A percentile compares a stretch with the other conserved stretches of the same genome.
These are phyloP conservation scores for Xerocomus brunneocitrinus DNA, from an alignment of 768 basidiomycete species.

Conservation along the genomic window DNA sequence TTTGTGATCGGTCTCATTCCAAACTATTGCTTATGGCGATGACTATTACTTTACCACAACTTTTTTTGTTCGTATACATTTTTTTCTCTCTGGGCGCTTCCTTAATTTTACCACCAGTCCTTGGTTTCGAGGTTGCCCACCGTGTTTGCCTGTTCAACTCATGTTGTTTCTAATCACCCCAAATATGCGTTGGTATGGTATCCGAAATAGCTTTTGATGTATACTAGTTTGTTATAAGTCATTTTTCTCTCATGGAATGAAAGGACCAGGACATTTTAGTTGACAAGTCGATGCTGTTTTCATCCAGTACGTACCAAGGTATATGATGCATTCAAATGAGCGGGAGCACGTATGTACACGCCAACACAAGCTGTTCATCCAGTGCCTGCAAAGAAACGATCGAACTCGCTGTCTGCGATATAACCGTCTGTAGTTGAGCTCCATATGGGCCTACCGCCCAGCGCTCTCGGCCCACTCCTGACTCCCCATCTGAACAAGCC, in stretches of 20 bases:
- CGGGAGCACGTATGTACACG: not conserved
- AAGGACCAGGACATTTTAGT: not conserved
- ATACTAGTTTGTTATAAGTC: constrained; percentile 17
- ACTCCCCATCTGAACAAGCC: constrained; percentile 87
- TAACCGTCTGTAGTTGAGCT: no score
- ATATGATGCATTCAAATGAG: not conserved
- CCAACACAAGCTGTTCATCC: not conserved
- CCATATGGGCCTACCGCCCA: constrained; percentile 14
- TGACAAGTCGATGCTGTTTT: not conserved
- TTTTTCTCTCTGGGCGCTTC: constrained; percentile 1
- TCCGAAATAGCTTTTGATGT: constrained; percentile 18
- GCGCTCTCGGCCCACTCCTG: constrained; percentile 70
- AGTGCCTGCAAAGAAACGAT: not conserved
- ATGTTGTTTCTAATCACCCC: constrained; percentile 10
- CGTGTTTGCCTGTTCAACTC: not conserved
- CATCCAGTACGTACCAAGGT: not conserved
- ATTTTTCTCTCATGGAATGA: constrained; percentile 2
- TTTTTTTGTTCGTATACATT: constrained; percentile 19
- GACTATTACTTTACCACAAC: constrained; percentile 30
- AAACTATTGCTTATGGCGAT: constrained; percentile 28
- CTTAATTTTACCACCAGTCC: not conserved
- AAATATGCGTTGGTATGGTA: constrained; percentile 20
- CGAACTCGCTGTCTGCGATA: no score
- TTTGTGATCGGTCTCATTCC: constrained; percentile 19
- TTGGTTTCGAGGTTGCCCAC: not conserved